Evolutionary conservation across 2,329 filamentous ascomycete species (phyloP).

Genomic region (Achaetomium macrosporum): DNA sequence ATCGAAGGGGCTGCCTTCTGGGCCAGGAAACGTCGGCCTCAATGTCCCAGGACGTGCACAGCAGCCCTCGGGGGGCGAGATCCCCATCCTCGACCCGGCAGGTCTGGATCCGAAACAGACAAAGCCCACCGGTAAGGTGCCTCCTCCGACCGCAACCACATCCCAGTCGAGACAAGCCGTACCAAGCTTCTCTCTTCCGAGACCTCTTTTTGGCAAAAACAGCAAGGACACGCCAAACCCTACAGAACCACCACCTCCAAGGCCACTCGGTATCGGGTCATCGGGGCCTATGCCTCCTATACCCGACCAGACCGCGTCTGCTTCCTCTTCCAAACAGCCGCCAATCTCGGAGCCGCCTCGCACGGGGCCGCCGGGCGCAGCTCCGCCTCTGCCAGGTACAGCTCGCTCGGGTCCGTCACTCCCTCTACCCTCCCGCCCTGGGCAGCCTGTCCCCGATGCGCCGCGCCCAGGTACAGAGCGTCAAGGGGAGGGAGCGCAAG

Average conservation of each 20-base stretch:
- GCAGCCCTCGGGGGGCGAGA: neutral
- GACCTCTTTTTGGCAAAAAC: neutral
- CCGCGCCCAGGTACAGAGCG: neutral
- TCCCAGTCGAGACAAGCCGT: neutral
- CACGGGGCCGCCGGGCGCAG: neutral
- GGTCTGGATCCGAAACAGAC: neutral
- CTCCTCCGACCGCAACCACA: neutral
- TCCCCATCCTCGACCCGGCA: neutral
- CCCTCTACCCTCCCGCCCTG: neutral
- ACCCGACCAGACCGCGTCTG: neutral
- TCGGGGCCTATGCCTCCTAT: neutral
- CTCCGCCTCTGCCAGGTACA: neutral
- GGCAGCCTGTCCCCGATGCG: neutral
- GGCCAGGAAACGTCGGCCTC: neutral
- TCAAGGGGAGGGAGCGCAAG: neutral
- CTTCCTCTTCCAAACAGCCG: neutral
- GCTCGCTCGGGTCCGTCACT: neutral
- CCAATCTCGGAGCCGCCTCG: neutral
- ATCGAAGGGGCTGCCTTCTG: neutral
- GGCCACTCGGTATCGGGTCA: neutral
- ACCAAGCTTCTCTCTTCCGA: slow-evolving; percentile 9
- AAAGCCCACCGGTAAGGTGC: neutral
- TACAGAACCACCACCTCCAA: neutral
- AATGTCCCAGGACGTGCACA: neutral
- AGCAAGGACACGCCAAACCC: neutral